Base-by-base conservation (phyloP, 768 basidiomycete species). In the Hygrocybe punicea region DNA sequence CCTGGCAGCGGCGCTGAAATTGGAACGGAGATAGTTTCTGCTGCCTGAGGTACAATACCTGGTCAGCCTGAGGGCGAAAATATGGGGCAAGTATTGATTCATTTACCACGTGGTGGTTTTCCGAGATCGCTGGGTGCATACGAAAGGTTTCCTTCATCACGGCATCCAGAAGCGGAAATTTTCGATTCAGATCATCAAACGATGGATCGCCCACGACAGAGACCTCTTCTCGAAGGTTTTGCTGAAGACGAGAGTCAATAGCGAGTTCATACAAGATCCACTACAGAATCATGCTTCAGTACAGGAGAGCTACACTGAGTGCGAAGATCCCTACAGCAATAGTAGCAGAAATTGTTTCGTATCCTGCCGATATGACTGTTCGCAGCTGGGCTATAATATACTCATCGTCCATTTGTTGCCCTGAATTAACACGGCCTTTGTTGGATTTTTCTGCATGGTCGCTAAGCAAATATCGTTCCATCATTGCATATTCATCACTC, bases 241-340 rank as follows among this genome's bases (percentile, higher is more conserved):
- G 70, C 68, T 90, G 87, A 37, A 83, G 63, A 23, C 76, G 67
- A 0, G 76, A 75, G 63, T 85, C 69, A 21, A 69, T 70, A 19
- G 84, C 75, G 24, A 90, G 76, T 61, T 85, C 82, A 59, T 86
- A 87, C 10, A 88, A 68, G 45, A 82, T 72, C 87, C 87, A 89
- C 84, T 85, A 57, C 13, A 53, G 23, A 23, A 17, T 19, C 59
- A 14, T 59, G 48, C 59, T 40, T 62, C 25, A 61, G 14, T 42
- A 42, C 34, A 14, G 49, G 25, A 24, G 40, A 44, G 63, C n/a
- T 69, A 51, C 29, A n/a, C n/a, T n/a, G 29, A 29, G 21, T 17
- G 23, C 16, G 29, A 36, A 35, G 17, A 19, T 10, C 62, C 67
- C 61, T 64, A 79, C 79, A 16, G 78, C 75, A 53, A 76, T 65